phyloP scores from a whole-genome alignment of 495 filamentous ascomycete species.

The Aspergillus panamensis region DNA sequence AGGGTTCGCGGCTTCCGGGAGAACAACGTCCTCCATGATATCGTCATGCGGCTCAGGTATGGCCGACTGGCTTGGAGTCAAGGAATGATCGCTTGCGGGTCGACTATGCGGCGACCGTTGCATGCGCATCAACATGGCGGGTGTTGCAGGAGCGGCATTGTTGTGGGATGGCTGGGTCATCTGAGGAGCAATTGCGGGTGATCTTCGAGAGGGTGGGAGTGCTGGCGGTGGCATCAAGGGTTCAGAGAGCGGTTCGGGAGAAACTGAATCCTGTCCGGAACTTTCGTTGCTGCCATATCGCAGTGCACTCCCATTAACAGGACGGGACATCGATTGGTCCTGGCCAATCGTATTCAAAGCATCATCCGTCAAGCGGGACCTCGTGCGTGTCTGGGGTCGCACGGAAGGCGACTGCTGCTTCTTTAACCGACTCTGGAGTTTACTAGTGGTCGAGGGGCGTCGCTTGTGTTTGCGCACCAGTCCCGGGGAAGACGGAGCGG shows the following conservation, averaged over 20 bases:
- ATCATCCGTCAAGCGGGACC: constrained; percentile 53
- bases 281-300: constrained; percentile 51
- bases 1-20: constrained; percentile 58
- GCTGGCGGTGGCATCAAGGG: constrained; percentile 71
- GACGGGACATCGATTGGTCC: constrained; percentile 30
- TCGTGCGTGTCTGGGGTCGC: constrained; percentile 67
- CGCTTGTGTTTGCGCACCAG: constrained; percentile 38
- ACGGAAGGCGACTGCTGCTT: constrained; percentile 82
- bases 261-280: constrained; percentile 66
- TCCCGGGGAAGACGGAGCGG: constrained; percentile 23
- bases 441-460: constrained; percentile 36
- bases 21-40: constrained; percentile 62
- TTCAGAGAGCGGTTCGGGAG: constrained; percentile 66
- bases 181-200: constrained; percentile 50
- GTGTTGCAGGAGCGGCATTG: constrained; percentile 63
- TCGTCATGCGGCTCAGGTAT: constrained; percentile 46
- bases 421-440: constrained; percentile 45
- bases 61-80: constrained; percentile 24
- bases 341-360: constrained; percentile 34
- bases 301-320: constrained; percentile 36
- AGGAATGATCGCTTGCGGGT: constrained; percentile 26
- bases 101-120: constrained; percentile 39
- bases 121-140: constrained; percentile 79
- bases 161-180: constrained; percentile 17
- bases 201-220: constrained; percentile 49